Base-by-base conservation (phyloP, 176 grass and related monocot species). In the Musa troglodytarum region DNA sequence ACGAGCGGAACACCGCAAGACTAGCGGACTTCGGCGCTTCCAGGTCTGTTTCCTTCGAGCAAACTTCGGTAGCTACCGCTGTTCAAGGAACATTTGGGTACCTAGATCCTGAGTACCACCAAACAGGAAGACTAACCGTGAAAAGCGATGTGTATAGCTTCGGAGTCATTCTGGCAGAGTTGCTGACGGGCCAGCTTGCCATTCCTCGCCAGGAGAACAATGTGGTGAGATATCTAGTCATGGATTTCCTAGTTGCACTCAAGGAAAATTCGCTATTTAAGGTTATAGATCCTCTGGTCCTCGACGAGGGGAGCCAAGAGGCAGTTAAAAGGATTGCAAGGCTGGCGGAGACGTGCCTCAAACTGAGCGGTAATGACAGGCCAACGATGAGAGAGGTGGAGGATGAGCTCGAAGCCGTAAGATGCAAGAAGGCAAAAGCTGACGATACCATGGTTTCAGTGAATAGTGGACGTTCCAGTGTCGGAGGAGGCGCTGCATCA, bases 41-140 rank as follows among this genome's bases (percentile, higher is more conserved):
- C 19, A 81, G 85, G 82, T 5, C 73, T 73, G 1, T 87, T 83
- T 15, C 82, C 56, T 17, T 87, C 80, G 73, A 11, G 71, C 70
- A 5, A 77, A 68, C 34, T 43, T 80, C 0, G 66, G 79, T 49
- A 73, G 72, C 15, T 52, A 76, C 1, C 0, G 25, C 64, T 52
- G 69, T 81, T 13, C 69, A 81, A 16, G 68, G 79, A 15, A 81
- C 69, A 63, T 74, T 74, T 1, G 79, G 79, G 9, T 81, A 67
- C 13, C 25, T 67, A 67, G 64, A 67, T 21, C 20, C 21, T 5
- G 64, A 67, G 64, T 67, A 67, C 10, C 12, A 67, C 3, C 64
- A 29, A 6, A 67, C 64, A 67, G 21, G 64, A 29, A 67, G 25
- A 21, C 20, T 67, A 24, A 67, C 64, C 1, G 21, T 34, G 2